Evolutionary conservation across 495 filamentous ascomycete species (phyloP).

Genomic region (Tuber microsphaerosporum): DNA sequence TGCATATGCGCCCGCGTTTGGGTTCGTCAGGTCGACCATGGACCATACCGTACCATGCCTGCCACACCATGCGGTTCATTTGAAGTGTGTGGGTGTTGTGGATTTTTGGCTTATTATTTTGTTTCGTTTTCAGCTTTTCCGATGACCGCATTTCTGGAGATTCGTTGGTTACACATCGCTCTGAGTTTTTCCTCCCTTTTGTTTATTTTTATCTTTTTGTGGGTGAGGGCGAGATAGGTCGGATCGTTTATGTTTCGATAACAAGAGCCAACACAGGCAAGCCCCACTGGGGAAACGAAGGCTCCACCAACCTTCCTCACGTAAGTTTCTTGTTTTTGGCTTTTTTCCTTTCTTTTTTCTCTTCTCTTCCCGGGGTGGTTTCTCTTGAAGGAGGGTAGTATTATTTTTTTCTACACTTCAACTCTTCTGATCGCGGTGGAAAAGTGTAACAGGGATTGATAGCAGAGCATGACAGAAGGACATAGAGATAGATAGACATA

Average conservation of each 20-base stretch:
- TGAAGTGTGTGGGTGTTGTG: background rate
- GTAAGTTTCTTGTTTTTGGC: constrained; percentile 3
- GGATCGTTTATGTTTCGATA: constrained; percentile 1
- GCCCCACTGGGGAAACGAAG: background rate
- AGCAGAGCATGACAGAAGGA: background rate
- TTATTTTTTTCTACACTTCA: background rate
- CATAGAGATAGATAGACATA: background rate
- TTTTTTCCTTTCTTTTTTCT: background rate
- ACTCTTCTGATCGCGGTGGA: background rate
- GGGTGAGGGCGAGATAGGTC: background rate
- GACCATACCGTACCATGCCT: background rate
- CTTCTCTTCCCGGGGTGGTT: background rate
- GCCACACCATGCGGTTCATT: background rate
- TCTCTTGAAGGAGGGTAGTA: background rate
- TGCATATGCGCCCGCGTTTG: background rate
- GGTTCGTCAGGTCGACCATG: background rate
- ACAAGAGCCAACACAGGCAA: background rate
- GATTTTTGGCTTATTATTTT: background rate
- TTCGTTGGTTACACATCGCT: background rate
- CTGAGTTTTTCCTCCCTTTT: background rate
- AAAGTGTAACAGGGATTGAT: background rate
- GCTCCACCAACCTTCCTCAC: background rate
- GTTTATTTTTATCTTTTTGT: background rate
- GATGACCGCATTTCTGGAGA: background rate
- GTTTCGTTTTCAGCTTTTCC: background rate